These are phyloP conservation scores for Cantharellus cinnabarinus DNA, from an alignment of 768 basidiomycete species.

Conservation along the genomic window DNA sequence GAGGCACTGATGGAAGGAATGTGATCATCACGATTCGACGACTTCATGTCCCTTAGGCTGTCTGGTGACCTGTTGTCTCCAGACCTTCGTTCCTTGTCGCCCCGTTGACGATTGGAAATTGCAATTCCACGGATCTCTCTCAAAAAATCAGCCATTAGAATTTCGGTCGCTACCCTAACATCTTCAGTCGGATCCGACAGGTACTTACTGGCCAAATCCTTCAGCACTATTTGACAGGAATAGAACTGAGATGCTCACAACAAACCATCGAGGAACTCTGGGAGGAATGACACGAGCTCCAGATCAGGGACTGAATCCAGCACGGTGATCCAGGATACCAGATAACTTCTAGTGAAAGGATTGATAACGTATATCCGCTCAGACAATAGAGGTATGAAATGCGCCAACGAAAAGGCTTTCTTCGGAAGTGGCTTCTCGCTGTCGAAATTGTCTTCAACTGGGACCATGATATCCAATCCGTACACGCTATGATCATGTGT, in stretches of 20 bases:
- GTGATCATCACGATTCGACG: conserved; percentile 23
- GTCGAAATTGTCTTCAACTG: conserved; percentile 34
- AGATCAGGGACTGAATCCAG: conserved; percentile 93
- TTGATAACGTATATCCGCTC: conserved; percentile 90
- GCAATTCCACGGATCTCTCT: conserved; percentile 80
- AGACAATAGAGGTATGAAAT: conserved; percentile 82
- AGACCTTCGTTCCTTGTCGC: conserved; percentile 20
- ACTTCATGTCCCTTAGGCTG: neutral
- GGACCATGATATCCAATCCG: conserved; percentile 38
- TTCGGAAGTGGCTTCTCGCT: conserved; percentile 23
- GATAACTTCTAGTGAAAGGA: conserved; percentile 85
- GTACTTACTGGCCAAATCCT: conserved; percentile 43
- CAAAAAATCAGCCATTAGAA: conserved; percentile 71
- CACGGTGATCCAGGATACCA: conserved; percentile 93
- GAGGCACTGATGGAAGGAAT: conserved; percentile 40
- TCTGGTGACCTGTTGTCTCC: conserved; percentile 13
- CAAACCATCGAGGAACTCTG: conserved; percentile 85
- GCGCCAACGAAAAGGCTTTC: conserved; percentile 82
- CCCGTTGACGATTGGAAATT: conserved; percentile 41
- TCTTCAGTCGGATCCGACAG: conserved; percentile 89
- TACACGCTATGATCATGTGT: conserved; percentile 23
- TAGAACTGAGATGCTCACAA: conserved; percentile 33
- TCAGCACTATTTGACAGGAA: neutral
- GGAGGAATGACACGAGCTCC: conserved; percentile 84
- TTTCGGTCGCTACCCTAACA: conserved; percentile 78